These are phyloP conservation scores for Colletotrichum paranaense DNA, from an alignment of 2,329 filamentous ascomycete species.

Conservation along the genomic window DNA sequence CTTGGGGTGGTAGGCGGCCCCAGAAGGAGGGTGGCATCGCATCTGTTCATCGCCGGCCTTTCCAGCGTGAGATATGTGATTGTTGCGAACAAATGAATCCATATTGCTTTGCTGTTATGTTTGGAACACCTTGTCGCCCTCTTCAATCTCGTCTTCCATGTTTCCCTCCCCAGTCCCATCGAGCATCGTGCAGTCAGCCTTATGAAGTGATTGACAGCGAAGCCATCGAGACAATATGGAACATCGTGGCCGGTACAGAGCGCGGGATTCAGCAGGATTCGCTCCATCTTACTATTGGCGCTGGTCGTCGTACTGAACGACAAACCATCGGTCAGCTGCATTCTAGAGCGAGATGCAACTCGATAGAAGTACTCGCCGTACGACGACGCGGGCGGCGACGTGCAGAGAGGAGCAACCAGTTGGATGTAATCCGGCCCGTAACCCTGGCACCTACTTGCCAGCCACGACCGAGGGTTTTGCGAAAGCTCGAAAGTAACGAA, in stretches of 20 bases:
- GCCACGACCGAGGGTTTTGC: conserved; percentile 2
- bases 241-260: conserved; percentile 3
- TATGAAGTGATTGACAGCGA: conserved; percentile 13
- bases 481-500: background rate
- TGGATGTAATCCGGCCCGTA: conserved; percentile 20
- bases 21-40: conserved; percentile 25
- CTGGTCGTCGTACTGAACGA: background rate
- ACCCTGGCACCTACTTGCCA: conserved; percentile 18
- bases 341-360: conserved; percentile 21
- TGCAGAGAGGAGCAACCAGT: conserved; percentile 24
- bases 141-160: background rate
- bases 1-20: conserved; percentile 6
- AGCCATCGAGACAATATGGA: conserved; percentile 18
- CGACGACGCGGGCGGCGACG: conserved; percentile 30
- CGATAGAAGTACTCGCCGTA: conserved; percentile 23
- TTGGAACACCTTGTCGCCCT: conserved; percentile 13
- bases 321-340: conserved; percentile 25
- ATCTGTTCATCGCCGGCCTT: conserved; percentile 28
- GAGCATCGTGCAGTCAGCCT: conserved; percentile 29
- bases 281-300: conserved; percentile 15
- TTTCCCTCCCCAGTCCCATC: background rate
- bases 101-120: conserved; percentile 6
- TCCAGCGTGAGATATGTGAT: conserved; percentile 10
- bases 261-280: conserved; percentile 2
- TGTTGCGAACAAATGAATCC: conserved; percentile 26